These are phyloP conservation scores for Trichoderma sp. DNA, from an alignment of 2,329 filamentous ascomycete genomes.

Conservation along the genomic window DNA sequence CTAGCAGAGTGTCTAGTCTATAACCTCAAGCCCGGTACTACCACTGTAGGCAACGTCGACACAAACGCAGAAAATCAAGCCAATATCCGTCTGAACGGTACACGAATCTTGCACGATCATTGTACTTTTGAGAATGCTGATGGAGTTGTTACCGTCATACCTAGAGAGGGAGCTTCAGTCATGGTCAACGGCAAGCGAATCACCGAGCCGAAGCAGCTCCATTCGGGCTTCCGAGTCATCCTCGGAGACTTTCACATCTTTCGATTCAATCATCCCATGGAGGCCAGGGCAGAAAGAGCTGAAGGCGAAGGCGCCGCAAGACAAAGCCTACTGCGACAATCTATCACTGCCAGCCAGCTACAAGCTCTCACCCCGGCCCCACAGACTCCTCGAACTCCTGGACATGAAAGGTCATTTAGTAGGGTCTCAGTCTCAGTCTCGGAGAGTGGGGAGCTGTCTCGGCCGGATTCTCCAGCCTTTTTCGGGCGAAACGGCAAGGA, in stretches of 20 bases:
- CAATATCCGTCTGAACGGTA: conserved; percentile 91
- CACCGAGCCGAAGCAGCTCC: conserved; percentile 77
- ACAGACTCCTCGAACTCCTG: conserved; percentile 49
- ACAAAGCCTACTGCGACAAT: conserved; percentile 82
- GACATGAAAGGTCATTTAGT: conserved; percentile 77
- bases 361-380: conserved; percentile 49
- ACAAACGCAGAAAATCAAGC: conserved; percentile 70
- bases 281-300: conserved; percentile 87
- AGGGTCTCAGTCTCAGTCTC: conserved; percentile 80
- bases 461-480: conserved; percentile 76
- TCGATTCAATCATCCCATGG: conserved; percentile 95
- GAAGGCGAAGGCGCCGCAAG: conserved; percentile 52
- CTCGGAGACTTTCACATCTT: conserved; percentile 98
- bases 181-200: conserved; percentile 97
- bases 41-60: conserved; percentile 91
- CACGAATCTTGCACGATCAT: conserved; percentile 87
- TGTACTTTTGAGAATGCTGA: conserved; percentile 90
- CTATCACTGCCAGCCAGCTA: conserved; percentile 62
- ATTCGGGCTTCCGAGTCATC: conserved; percentile 92
- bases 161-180: conserved; percentile 86
- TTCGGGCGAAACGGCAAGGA: conserved; percentile 66
- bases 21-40: conserved; percentile 93
- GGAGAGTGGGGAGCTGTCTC: conserved; percentile 68
- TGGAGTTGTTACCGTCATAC: conserved; percentile 86
- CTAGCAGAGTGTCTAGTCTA: conserved; percentile 96